A percentile compares a stretch with the other conserved stretches of the same genome.
These are phyloP conservation scores for Pugionium dolabratum DNA, from an alignment of 345 rosid species.

Conservation along the genomic window DNA sequence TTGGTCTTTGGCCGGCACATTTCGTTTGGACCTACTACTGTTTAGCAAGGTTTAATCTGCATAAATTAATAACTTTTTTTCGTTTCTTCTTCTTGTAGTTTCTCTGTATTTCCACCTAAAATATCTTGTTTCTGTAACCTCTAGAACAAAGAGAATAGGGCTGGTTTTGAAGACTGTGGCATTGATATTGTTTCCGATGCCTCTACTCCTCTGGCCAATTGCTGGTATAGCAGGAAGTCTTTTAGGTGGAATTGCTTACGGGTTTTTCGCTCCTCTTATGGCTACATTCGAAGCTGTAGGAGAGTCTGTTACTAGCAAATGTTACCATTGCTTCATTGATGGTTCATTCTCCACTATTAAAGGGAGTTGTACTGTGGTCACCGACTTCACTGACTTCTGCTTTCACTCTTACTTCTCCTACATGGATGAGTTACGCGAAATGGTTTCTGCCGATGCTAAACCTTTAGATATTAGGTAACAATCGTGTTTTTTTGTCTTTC, in stretches of 20 bases:
- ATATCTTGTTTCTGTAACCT: neutral
- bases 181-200: slow-evolving; percentile 58
- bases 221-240: slow-evolving; percentile 66
- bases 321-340: slow-evolving; percentile 71
- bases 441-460: slow-evolving; percentile 49
- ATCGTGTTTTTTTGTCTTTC: neutral
- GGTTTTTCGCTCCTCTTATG: slow-evolving; percentile 65
- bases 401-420: slow-evolving; percentile 86
- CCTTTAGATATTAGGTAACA: slow-evolving; percentile 64
- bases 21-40: slow-evolving; percentile 72
- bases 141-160: slow-evolving; percentile 75
- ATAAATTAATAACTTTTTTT: neutral
- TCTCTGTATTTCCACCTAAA: neutral
- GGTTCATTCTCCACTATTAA: slow-evolving; percentile 62
- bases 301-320: slow-evolving; percentile 60
- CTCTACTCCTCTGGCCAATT: slow-evolving; percentile 70
- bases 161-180: slow-evolving; percentile 62
- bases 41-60: slow-evolving; percentile 54
- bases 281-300: slow-evolving; percentile 84
- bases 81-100: neutral
- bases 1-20: slow-evolving; percentile 88
- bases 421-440: slow-evolving; percentile 82
- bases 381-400: slow-evolving; percentile 80
- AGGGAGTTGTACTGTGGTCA: slow-evolving; percentile 71
- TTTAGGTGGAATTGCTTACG: slow-evolving; percentile 75